Percentiles rank a stretch among this genome's conserved stretches.
Conservation (phyloP, 495 filamentous ascomycete genomes). For the Stereocaulon alpinum region DNA sequence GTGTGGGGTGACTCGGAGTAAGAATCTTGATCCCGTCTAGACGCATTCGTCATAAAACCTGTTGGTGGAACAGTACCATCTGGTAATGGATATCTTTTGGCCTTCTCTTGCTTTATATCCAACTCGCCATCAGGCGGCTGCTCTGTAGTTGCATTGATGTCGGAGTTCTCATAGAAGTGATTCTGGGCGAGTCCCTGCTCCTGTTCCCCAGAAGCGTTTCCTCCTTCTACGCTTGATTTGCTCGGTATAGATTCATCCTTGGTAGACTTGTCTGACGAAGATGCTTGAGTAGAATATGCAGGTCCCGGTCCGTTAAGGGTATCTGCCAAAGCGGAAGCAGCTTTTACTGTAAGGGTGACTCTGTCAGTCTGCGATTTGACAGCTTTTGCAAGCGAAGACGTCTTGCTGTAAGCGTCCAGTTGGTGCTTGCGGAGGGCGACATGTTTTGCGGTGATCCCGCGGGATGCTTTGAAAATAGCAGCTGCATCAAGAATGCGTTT, state of each 20-base stretch:
- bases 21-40: constrained; percentile 19
- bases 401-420: constrained; percentile 64
- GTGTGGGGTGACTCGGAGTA: constrained; percentile 17
- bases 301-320: constrained; percentile 42
- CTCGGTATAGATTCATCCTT: constrained; percentile 9
- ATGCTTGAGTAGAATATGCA: constrained; percentile 20
- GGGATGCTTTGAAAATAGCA: constrained; percentile 67
- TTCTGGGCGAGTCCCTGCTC: constrained; percentile 35
- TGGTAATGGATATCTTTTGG: constrained; percentile 30
- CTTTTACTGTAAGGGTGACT: constrained; percentile 52
- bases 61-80: constrained; percentile 35
- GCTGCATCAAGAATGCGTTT: constrained; percentile 68
- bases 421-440: constrained; percentile 65
- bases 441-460: constrained; percentile 69
- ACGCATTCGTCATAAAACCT: constrained; percentile 7
- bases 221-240: constrained; percentile 7
- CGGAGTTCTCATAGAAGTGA: constrained; percentile 33
- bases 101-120: constrained; percentile 34
- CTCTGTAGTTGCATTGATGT: constrained; percentile 24
- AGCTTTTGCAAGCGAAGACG: constrained; percentile 62
- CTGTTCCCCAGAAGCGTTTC: not conserved
- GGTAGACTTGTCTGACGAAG: constrained; percentile 19
- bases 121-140: constrained; percentile 26
- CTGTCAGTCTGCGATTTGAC: constrained; percentile 54
- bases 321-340: constrained; percentile 48